A percentile compares a stretch with the other conserved stretches of the same genome.
phyloP scores from a whole-genome alignment of 495 filamentous ascomycete genomes.

The Astrocystis sublimbata region DNA sequence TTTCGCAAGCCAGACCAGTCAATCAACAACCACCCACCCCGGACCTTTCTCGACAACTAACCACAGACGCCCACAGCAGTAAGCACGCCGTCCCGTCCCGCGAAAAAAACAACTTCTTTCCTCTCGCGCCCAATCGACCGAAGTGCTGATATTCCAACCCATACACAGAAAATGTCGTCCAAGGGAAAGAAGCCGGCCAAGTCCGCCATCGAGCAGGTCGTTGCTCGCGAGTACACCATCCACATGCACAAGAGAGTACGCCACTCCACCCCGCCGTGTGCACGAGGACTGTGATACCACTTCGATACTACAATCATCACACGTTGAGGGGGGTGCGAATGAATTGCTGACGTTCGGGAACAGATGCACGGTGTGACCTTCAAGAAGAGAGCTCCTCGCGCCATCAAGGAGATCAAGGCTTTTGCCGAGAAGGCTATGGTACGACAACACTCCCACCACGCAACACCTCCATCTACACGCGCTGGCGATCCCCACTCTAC shows the following conservation, averaged over 20 bases:
- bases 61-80: slow-evolving; percentile 29
- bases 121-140: not conserved
- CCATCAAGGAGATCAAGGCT: slow-evolving; percentile 97
- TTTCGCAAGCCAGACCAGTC: slow-evolving; percentile 38
- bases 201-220: slow-evolving; percentile 97
- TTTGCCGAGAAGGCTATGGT: slow-evolving; percentile 96
- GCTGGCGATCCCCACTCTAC: not conserved
- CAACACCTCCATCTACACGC: not conserved
- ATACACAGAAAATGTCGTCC: slow-evolving; percentile 75
- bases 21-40: slow-evolving; percentile 28
- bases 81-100: slow-evolving; percentile 24
- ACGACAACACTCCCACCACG: slow-evolving; percentile 41
- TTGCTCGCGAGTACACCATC: slow-evolving; percentile 99
- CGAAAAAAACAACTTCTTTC: too few species aligned
- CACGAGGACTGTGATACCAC: slow-evolving; percentile 2
- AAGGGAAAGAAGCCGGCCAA: slow-evolving; percentile 65
- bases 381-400: slow-evolving; percentile 98
- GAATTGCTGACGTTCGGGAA: slow-evolving; percentile 35
- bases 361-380: slow-evolving; percentile 96
- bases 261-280: slow-evolving; percentile 46
- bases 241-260: slow-evolving; percentile 99
- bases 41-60: slow-evolving; percentile 31
- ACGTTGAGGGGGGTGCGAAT: too few species aligned
- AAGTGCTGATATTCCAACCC: slow-evolving; percentile 21
- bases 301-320: not conserved